A percentile compares a stretch with the other conserved stretches of the same genome.
Conservation (phyloP, 768 basidiomycete genomes). For the Tricholomella constricta region DNA sequence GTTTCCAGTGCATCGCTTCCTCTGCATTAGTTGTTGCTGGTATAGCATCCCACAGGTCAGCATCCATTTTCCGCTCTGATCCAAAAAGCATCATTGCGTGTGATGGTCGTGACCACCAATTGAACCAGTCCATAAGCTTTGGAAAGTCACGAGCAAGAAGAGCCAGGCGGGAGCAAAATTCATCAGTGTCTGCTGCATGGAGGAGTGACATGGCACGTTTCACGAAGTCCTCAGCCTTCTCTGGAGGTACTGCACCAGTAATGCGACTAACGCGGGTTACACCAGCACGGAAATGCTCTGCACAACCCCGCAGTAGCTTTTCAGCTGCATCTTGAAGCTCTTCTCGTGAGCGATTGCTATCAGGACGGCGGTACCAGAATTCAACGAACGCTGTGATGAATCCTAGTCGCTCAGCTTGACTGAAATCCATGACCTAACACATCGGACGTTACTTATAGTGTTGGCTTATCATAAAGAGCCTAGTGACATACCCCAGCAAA, state of each 20-base stretch:
- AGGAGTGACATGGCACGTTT: background rate
- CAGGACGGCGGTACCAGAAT: constrained; percentile 15
- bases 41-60: constrained; percentile 30
- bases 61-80: constrained; percentile 30
- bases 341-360: constrained; percentile 12
- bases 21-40: constrained; percentile 36
- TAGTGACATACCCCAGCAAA: constrained; percentile 9
- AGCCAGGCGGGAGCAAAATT: constrained; percentile 8
- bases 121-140: constrained; percentile 25
- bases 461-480: background rate
- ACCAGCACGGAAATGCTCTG: constrained; percentile 28
- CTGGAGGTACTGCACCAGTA: background rate
- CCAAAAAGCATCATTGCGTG: constrained; percentile 30
- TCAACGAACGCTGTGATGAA: background rate
- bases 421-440: constrained; percentile 3
- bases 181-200: background rate
- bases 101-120: constrained; percentile 32
- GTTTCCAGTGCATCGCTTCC: constrained; percentile 36
- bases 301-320: constrained; percentile 27
- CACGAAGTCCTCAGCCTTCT: background rate
- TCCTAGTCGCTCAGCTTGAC: constrained; percentile 2
- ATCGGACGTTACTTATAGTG: background rate
- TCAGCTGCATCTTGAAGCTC: constrained; percentile 22
- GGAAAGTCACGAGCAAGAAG: constrained; percentile 24
- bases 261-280: too few relatives aligned